These are phyloP conservation scores for Wickerhamiella bombiphila DNA, from an alignment of 805 yeast genomes.

Conservation along the genomic window DNA sequence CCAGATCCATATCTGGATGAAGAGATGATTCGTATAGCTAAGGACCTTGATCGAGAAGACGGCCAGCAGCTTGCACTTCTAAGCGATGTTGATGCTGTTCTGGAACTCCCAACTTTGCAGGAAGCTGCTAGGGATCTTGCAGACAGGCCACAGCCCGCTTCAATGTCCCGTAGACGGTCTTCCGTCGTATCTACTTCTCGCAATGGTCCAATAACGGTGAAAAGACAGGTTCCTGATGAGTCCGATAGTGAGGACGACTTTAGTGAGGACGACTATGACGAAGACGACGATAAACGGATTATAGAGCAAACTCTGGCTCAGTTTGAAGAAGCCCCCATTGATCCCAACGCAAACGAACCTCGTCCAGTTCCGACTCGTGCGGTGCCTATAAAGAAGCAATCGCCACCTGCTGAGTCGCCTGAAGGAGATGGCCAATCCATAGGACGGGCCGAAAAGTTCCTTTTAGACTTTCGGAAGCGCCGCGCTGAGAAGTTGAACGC, in stretches of 20 bases:
- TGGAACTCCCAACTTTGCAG: constrained; percentile 15
- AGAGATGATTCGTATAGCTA: constrained; percentile 17
- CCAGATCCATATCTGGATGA: constrained; percentile 16
- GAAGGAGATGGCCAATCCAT: neutral
- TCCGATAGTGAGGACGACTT: constrained; percentile 5
- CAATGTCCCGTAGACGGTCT: neutral
- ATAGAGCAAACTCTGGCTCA: constrained; percentile 5
- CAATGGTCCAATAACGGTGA: neutral
- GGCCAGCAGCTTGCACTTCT: constrained; percentile 19
- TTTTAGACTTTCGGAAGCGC: constrained; percentile 16
- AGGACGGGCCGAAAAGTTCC: constrained; percentile 17
- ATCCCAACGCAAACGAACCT: neutral
- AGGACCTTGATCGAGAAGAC: constrained; percentile 18
- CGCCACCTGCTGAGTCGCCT: neutral
- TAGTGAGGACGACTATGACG: constrained; percentile 4
- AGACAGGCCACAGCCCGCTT: neutral
- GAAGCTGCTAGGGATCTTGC: constrained; percentile 13
- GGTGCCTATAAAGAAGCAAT: neutral
- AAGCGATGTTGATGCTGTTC: constrained; percentile 19
- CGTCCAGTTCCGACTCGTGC: too few relatives aligned
- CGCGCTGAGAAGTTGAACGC: constrained; percentile 12
- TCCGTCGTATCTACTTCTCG: neutral
- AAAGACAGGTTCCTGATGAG: constrained; percentile 5
- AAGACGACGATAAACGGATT: constrained; percentile 6
- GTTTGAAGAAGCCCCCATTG: constrained; percentile 3